Evolutionary conservation across 345 rosid genomes (phyloP), one percentile per base, ranked within the genome.

Genomic region (Boechera divaricarpa): DNA sequence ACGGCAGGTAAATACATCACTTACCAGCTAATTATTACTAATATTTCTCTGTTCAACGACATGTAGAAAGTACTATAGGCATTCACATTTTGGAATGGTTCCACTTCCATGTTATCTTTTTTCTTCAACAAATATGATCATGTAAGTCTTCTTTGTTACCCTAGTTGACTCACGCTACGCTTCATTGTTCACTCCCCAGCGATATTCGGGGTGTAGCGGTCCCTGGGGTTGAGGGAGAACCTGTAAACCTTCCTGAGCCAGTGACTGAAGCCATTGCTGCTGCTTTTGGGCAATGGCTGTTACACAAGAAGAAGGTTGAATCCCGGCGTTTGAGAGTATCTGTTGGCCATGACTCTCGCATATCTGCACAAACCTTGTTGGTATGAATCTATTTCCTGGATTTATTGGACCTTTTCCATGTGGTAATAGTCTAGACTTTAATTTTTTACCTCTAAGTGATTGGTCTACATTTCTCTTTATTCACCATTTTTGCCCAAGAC

Each of bases 121-220:
- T 33, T 45, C 52, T 42, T 12, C 36, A 66, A 47, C 4, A 24
- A 55, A 74, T 74, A 15, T 6, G 5, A 13, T 31, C 16, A 18
- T 55, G 49, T 28, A 32, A 1, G 41, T 21, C 56, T 31, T 32
- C 2, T 51, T 33, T 15, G 11, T 38, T 8, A 7, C 35, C 7
- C 18, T 33, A 62, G 61, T 64, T 71, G 31, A 71, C 63, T 72
- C 61, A 64, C 15, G 7, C 36, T 60, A 28, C 0, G 26, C 26
- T 38, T 51, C 28, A 29, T 68, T 54, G 13, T 47, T 70, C 60
- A 31, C 52, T 49, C 72, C 3, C 26, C 79, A 95, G 99, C 77
- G 99, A 95, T 80, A 92, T 95, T 63, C 93, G 97, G 44, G 98
- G 96, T 73, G 98, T 95, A 33, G 96, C 99, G 18, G 87, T 95